phyloP scores from a whole-genome alignment of 768 basidiomycete species.

The Butyriboletus loyo region DNA sequence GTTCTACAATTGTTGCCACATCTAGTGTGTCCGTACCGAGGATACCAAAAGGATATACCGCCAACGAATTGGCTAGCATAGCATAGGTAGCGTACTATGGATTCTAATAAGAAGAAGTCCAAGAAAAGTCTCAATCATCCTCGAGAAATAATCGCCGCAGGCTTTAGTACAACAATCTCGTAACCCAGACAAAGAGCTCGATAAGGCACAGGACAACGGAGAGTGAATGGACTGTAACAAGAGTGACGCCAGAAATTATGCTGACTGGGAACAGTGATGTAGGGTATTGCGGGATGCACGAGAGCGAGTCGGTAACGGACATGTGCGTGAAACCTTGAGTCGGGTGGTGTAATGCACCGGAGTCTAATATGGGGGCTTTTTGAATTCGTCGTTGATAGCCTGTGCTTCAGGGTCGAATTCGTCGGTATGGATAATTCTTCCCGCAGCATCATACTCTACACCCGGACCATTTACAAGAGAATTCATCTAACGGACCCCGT shows the following conservation, averaged over 20 bases:
- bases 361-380: constrained; percentile 46
- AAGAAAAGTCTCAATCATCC: not conserved
- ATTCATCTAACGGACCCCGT: constrained; percentile 55
- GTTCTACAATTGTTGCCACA: not conserved
- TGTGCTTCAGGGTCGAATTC: constrained; percentile 60
- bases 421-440: constrained; percentile 44
- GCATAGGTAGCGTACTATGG: not conserved
- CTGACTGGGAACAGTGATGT: not conserved
- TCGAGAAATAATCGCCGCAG: not conserved
- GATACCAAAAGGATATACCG: not conserved
- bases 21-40: not conserved
- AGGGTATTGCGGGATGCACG: not conserved
- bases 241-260: not conserved
- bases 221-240: not conserved
- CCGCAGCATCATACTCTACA: constrained; percentile 55
- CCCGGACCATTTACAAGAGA: constrained; percentile 52
- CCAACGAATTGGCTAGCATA: not conserved
- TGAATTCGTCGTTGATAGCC: constrained; percentile 59
- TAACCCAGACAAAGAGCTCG: not conserved
- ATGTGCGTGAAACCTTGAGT: not conserved
- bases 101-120: not conserved
- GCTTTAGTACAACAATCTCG: not conserved
- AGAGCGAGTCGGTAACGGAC: not conserved
- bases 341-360: not conserved
- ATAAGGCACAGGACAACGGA: not conserved